phyloP scores from a whole-genome alignment of 2,329 filamentous ascomycete species.

The Cadophora gregata region DNA sequence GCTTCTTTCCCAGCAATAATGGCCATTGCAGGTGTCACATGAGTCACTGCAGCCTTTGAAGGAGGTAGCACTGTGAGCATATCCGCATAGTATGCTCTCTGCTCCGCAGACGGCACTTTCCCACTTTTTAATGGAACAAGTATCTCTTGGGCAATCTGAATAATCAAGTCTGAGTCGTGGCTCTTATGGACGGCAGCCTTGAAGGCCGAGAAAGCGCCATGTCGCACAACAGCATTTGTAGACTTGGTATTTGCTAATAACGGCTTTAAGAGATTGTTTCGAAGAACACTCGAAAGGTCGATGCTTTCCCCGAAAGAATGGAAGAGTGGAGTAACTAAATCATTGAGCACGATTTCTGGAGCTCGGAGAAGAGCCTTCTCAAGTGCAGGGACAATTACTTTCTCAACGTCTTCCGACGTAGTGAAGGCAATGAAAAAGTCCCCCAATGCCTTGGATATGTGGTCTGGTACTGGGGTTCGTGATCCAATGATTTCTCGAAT shows the following conservation, averaged over 20 bases:
- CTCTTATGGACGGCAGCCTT: slow-evolving; percentile 69
- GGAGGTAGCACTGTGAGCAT: slow-evolving; percentile 72
- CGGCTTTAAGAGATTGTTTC: slow-evolving; percentile 79
- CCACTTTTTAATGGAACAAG: slow-evolving; percentile 78
- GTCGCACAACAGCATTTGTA: slow-evolving; percentile 78
- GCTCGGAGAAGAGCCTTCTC: slow-evolving; percentile 90
- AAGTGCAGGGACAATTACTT: slow-evolving; percentile 77
- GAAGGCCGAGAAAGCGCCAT: slow-evolving; percentile 78
- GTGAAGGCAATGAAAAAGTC: slow-evolving; percentile 86
- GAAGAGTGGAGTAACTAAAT: slow-evolving; percentile 77
- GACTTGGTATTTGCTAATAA: slow-evolving; percentile 92
- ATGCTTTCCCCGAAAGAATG: slow-evolving; percentile 69
- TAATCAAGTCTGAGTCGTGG: slow-evolving; percentile 60
- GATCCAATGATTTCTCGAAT: slow-evolving; percentile 84
- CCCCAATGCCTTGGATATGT: slow-evolving; percentile 73
- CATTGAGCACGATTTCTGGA: slow-evolving; percentile 85
- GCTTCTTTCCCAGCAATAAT: slow-evolving; percentile 80
- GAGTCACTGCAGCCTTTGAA: slow-evolving; percentile 66
- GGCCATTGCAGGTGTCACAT: slow-evolving; percentile 70
- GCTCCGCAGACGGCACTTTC: slow-evolving; percentile 84
- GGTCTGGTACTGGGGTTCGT: slow-evolving; percentile 69
- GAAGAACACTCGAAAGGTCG: slow-evolving; percentile 79
- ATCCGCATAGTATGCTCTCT: slow-evolving; percentile 81
- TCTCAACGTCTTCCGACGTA: slow-evolving; percentile 74
- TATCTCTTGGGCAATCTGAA: slow-evolving; percentile 78